Percentiles rank a stretch among this genome's conserved stretches.
Conservation (phyloP, 768 basidiomycete genomes). For the Mycena crocata region DNA sequence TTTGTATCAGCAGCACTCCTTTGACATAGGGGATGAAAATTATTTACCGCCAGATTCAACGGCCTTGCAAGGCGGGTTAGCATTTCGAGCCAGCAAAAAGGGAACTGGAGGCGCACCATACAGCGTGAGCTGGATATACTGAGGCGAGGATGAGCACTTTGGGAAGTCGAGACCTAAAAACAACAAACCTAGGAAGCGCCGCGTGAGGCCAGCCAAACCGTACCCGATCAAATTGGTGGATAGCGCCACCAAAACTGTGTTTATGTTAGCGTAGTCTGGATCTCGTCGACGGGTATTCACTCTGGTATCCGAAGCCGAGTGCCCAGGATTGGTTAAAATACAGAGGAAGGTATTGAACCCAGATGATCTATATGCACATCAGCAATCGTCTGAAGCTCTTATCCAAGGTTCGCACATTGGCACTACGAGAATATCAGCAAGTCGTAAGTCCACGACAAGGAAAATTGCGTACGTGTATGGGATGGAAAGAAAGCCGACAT, state of each 20-base stretch:
- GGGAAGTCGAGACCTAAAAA: too few relatives aligned
- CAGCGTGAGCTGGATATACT: constrained; percentile 67
- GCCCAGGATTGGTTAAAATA: constrained; percentile 43
- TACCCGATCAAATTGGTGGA: constrained; percentile 60
- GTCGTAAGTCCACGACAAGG: too few relatives aligned
- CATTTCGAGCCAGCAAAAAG: too few relatives aligned
- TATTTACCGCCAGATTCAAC: constrained; percentile 14
- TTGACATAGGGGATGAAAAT: neutral
- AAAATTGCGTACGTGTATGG: constrained; percentile 60
- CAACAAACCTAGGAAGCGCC: constrained; percentile 68
- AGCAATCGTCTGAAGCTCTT: too few relatives aligned
- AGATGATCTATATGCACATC: constrained; percentile 57
- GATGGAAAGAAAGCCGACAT: constrained; percentile 54
- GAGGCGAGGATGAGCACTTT: too few relatives aligned
- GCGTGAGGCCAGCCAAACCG: constrained; percentile 60
- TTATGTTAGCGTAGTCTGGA: too few relatives aligned
- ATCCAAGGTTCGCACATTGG: too few relatives aligned
- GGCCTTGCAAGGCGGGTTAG: constrained; percentile 39
- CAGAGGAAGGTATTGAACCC: constrained; percentile 64
- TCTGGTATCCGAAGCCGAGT: constrained; percentile 52
- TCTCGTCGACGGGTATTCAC: too few relatives aligned
- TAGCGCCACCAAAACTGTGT: constrained; percentile 47
- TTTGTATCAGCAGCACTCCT: neutral
- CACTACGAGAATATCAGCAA: too few relatives aligned
- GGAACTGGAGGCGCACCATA: constrained; percentile 62